Base-by-base conservation (phyloP, 345 rosid species). In the Stellera chamaejasme region DNA sequence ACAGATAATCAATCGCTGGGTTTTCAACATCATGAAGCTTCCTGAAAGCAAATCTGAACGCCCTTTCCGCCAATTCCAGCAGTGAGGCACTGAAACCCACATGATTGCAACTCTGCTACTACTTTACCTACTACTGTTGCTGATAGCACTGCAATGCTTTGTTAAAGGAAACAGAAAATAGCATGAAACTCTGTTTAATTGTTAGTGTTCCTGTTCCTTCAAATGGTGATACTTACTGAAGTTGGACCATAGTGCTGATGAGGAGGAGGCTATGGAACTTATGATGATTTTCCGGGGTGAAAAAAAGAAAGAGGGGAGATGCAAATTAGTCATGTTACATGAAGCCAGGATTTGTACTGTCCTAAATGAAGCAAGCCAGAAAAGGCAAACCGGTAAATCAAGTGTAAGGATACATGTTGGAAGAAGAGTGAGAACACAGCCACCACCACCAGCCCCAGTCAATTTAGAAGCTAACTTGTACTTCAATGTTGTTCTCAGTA, bases 401-500 rank as follows among this genome's bases (percentile, higher is more conserved):
- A 3, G 65, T 32, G 39, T 32, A 32, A 77, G 87, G 90, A 87
- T 94, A 94, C 95, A 14, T 58, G 84, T 77, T 11, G 97, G 97
- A 67, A 94, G 64, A 13, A 94, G 66, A 9, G 97, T 93, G 12
- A 94, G 83, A 53, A 85, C 93, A 10, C 97, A 94, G 55, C 96
- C 97, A 12, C 97, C 97, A 4, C 97, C 96, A 10, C 99, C 99
- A 55, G 95, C 99, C 65, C 97, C 99, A 0, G 99, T 90, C 57
- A 94, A 70, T 71, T 90, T 94, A 42, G 99, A 83, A 55, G 88
- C 65, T 60, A 94, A 77, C 62, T 87, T 90, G 74, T 87, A 87
- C 69, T 87, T 87, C 46, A 77, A 57, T 11, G 95, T 85, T 26
- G 86, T 83, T 48, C 63, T 74, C 27, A 94, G 82, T 61, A 94